Conservation (phyloP, 169 alveolate species). For the Plasmodium sp. region DNA sequence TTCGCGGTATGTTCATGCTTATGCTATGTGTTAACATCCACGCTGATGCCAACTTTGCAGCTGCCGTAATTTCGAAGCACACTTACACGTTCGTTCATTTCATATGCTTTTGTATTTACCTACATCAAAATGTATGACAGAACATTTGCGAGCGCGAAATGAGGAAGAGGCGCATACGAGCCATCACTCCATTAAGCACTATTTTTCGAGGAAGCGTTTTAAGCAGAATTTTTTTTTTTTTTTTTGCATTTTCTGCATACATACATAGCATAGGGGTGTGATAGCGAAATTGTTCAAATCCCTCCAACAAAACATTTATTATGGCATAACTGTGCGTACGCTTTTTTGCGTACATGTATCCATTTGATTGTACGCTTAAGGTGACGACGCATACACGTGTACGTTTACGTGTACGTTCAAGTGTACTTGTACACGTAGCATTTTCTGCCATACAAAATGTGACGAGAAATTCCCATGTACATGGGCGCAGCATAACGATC, state of each 20-base stretch:
- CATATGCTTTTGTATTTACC: background rate
- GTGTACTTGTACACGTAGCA: background rate
- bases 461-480: background rate
- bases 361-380: background rate
- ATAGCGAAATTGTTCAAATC: background rate
- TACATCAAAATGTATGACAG: background rate
- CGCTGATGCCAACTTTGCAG: background rate
- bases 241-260: background rate
- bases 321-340: background rate
- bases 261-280: background rate
- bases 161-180: background rate
- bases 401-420: background rate
- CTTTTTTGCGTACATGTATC: background rate
- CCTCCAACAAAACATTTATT: background rate
- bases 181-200: background rate
- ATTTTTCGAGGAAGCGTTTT: background rate
- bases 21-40: background rate
- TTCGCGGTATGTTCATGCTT: background rate
- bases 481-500: background rate
- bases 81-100: background rate
- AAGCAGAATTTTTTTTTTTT: background rate
- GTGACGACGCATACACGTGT: background rate
- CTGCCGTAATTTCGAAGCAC: background rate
- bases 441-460: background rate
- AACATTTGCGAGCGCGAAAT: background rate